Evolutionary conservation across 2,329 filamentous ascomycete genomes (phyloP), one percentile per base, ranked within the genome.

Genomic region (Clarireedia paspali): DNA sequence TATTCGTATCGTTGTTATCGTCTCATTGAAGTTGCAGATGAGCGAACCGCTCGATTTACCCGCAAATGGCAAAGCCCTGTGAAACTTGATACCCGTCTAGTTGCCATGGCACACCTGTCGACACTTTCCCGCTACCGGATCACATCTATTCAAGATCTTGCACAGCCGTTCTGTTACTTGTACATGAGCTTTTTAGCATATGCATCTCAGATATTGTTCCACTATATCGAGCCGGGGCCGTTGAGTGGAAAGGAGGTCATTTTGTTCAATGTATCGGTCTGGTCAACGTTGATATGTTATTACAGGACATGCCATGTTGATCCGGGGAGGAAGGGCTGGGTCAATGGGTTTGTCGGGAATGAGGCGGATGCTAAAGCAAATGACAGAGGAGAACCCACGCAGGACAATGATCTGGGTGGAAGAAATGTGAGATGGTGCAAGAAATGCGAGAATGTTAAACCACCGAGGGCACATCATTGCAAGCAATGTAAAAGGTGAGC

Each of bases 401-500:
- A 42, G 6, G 48, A 54, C 27, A 59, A 59, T 27, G 56, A 56
- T 50, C 65, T 14, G 62, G 59, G 23, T 46, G 57, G 58, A 54
- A 66, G 63, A 36, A 65, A 64, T 30, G 59, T 65, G 50, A 72
- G 78, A 51, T 92, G 87, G 87, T 95, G 89, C 73, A 81, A 80
- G 62, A 90, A 88, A 70, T 95, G 89, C 70, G 74, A 81, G 48
- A 79, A 81, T 36, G 82, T 82, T 12, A 94, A 94, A 67, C 88
- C 89, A 1, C 83, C 85, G 0, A 77, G 89, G 61, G 82, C 88
- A 1, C 89, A 94, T 75, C 89, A 95, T 75, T 95, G 89, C 73
- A 85, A 84, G 60, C 80, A 81, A 63, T 95, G 89, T 73, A 75
- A 76, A 61, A 82, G 85, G 79, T 77, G 64, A 57, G 65, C 20